phyloP scores from a whole-genome alignment of 345 rosid species.

The Populus davidiana region DNA sequence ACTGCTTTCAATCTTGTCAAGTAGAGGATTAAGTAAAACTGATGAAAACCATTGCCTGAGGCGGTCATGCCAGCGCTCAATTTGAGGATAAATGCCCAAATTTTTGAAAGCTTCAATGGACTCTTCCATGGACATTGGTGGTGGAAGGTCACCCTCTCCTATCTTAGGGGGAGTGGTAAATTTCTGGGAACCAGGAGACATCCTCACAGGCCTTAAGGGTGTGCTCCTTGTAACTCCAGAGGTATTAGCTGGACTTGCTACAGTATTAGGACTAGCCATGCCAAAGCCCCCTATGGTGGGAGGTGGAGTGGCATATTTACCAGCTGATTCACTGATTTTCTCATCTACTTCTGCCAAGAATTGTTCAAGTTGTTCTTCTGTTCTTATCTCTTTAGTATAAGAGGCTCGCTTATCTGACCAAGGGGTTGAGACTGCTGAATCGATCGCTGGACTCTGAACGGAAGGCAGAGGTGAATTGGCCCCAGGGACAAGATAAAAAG shows the following conservation, averaged over 20 bases:
- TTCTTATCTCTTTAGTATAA: slow-evolving; percentile 59
- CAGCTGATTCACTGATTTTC: slow-evolving; percentile 70
- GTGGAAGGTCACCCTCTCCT: slow-evolving; percentile 91
- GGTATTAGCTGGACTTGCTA: slow-evolving; percentile 65
- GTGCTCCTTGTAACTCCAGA: slow-evolving; percentile 85
- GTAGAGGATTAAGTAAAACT: slow-evolving; percentile 68
- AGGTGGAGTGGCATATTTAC: slow-evolving; percentile 73
- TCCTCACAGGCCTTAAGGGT: slow-evolving; percentile 84
- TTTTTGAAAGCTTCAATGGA: slow-evolving; percentile 72
- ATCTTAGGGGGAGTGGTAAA: slow-evolving; percentile 92
- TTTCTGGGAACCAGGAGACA: slow-evolving; percentile 97
- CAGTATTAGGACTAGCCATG: slow-evolving; percentile 59
- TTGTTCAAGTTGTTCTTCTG: slow-evolving; percentile 85
- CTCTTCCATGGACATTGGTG: slow-evolving; percentile 87
- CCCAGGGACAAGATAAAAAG: slow-evolving; percentile 69
- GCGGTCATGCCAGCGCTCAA: slow-evolving; percentile 84
- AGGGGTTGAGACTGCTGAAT: slow-evolving; percentile 59
- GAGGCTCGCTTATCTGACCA: slow-evolving; percentile 66
- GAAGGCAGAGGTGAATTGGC: slow-evolving; percentile 50
- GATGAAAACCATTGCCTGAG: slow-evolving; percentile 97
- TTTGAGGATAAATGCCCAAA: slow-evolving; percentile 84
- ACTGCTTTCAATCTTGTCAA: slow-evolving; percentile 76
- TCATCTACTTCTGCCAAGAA: slow-evolving; percentile 79
- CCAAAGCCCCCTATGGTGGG: slow-evolving; percentile 64
- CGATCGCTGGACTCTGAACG: slow-evolving; percentile 55